Base-by-base conservation (phyloP, 768 basidiomycete genomes). In the Leccinum boreale region DNA sequence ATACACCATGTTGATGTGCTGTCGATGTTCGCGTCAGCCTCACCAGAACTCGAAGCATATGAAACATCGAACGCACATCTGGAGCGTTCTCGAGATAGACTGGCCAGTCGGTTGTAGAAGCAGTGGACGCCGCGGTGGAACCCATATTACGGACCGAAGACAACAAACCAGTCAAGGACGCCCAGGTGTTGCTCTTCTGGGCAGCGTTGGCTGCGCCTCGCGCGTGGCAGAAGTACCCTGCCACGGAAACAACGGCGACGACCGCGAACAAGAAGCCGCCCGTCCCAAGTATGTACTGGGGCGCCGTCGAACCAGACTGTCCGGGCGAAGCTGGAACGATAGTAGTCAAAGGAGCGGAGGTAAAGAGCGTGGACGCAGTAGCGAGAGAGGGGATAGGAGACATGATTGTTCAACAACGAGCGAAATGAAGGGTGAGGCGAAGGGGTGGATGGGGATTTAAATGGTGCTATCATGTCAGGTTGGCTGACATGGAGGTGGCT, bases 1-100 rank as follows among this genome's bases (percentile, higher is more conserved):
- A 29, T 68, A 67, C 0, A 68, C 57, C 62, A 64, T 67, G 14
- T 35, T 65, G 5, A 67, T 57, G 23, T 69, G 58, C 15, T 62
- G 28, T 45, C 61, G 23, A 10, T 1, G 1, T 19, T 19, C 15
- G 6, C 3, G 21, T 69, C 24, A 60, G 35, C 14, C 3, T 3
- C 1, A 46, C n/a, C 4, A 5, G 59, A 21, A 31, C 29, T 52
- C 6, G 23, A 17, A 21, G 8, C 3, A 35, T 12, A 11, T 1
- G 19, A 9, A 1, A 29, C 5, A 5, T 12, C 4, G 5, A 46
- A 47, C 59, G 2, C 19, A 60, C 65, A 45, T 69, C 53, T 2
- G n/a, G 47, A 17, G 58, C 58, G 3, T 10, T 39, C 59, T 65
- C 67, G 8, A 56, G 29, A 35, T 67, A 57, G 1, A 17, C 21